Evolutionary conservation across 768 basidiomycete species (phyloP), one percentile per base, ranked within the genome.

Genomic region (Lactifluus echinatus): DNA sequence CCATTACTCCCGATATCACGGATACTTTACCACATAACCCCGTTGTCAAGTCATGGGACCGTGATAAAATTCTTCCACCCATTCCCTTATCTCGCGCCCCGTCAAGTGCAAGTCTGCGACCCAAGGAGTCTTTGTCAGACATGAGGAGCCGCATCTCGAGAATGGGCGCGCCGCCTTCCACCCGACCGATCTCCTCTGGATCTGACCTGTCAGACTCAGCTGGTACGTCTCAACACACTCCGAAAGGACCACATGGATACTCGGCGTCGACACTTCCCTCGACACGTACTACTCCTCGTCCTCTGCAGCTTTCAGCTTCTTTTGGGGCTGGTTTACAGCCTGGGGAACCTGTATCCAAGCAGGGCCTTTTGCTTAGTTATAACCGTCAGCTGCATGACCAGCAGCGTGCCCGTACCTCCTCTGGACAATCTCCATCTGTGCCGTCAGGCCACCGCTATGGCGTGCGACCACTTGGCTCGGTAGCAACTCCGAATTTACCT

Each of bases 371-470:
- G 33, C 60, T 63, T 26, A n/a, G 50, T 14, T 63, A 63, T 53
- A 63, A 63, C 24, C 63, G 63, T 39, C 55, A 62, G 26, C 21
- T 63, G 23, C 63, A 63, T 50, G 60, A 63, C 31, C 56, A 57
- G 53, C 63, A 63, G 53, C 63, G 63, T 23, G 21, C 39, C 6
- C 53, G 53, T 45, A 37, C 50, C 2, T 23, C 36, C 3, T 50
- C 60, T 23, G 62, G 59, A 8, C 55, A 52, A n/a, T 46, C 59
- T 7, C 14, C 40, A 15, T 12, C 50, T 10, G 17, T n/a, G 3
- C 26, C 51, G 12, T 14, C 39, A 7, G 14, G 47, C 8, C 44
- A 39, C 23, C 55, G 51, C 44, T 49, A 40, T 49, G n/a, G 51
- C 24, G 31, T 39, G 36, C 59, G 59, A 26, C 46, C 54, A 26